Base-by-base conservation (phyloP, 208 protist species). In the Acanthamoeba sp. region DNA sequence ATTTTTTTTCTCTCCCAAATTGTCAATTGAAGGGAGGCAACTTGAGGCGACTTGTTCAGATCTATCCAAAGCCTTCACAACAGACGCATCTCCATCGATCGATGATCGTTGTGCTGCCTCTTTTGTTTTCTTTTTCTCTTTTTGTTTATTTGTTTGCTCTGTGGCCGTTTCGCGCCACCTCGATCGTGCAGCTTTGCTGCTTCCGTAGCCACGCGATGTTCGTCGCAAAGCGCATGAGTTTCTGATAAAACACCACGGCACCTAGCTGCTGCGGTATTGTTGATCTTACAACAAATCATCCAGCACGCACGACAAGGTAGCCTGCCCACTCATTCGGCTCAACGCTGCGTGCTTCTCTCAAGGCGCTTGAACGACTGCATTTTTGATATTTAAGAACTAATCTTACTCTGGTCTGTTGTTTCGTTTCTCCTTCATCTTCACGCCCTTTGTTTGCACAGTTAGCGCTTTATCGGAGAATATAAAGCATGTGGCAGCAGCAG, bases 21-120 rank as follows among this genome's bases (percentile, higher is more conserved):
- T 12, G 59, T 9, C 59, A 16, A 69, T 69, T 36, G 2, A 69
- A 9, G n/a, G n/a, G n/a, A n/a, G n/a, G n/a, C n/a, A n/a, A n/a
- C n/a, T n/a, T n/a, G n/a, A n/a, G n/a, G n/a, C n/a, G n/a, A n/a
- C n/a, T 36, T 73, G 29, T 24, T 73, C 29, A 0, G 20, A 32
- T 59, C 55, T n/a, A 59, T n/a, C 18, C 9, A 59, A 22, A 12
- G 55, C 38, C 32, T 18, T 73, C 32, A 27, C 24, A 38, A 38
- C n/a, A 73, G 64, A 24, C 64, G 64, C 64, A 73, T 73, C 64
- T 73, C 64, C 64, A 73, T 73, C 14, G 52, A 10, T 22, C 55
- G 55, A n/a, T n/a, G 22, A n/a, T 59, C 55, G 55, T 22, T 24
- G 52, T 10, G 52, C 10, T 59, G 14, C 20, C 10, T 59, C 20